Evolutionary conservation across 75 land plant genomes (phyloP).

Genomic region (Sequoiadendron giganteum): DNA sequence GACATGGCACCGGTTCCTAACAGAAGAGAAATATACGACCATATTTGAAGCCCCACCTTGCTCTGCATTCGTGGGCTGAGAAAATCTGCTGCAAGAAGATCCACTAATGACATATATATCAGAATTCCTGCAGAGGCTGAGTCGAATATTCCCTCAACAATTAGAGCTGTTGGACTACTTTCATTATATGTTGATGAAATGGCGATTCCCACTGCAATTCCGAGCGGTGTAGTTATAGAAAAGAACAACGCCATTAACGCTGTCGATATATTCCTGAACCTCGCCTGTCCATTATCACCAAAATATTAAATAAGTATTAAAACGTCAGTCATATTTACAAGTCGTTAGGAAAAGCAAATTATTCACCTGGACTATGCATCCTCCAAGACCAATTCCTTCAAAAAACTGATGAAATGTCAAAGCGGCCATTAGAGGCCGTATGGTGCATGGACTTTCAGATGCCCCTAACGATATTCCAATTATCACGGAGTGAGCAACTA

Average conservation of each 20-base stretch:
- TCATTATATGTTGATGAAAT: constrained; percentile 34
- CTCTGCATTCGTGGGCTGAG: constrained; percentile 24
- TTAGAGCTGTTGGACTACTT: constrained; percentile 29
- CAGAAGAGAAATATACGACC: constrained; percentile 16
- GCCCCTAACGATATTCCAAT: constrained; percentile 73
- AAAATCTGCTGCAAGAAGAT: constrained; percentile 4
- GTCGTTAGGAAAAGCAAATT: background rate
- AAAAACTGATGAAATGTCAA: constrained; percentile 79
- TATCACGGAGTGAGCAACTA: constrained; percentile 24
- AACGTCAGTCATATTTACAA: background rate
- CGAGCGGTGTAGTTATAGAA: constrained; percentile 35
- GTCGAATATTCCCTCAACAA: constrained; percentile 37
- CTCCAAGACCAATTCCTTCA: constrained; percentile 47
- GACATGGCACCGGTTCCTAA: constrained; percentile 32
- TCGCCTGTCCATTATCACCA: constrained; percentile 15
- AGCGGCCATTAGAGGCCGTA: constrained; percentile 65
- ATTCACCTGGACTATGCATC: constrained; percentile 42
- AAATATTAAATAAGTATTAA: too few species aligned
- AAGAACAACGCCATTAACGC: constrained; percentile 30
- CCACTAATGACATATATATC: constrained; percentile 43
- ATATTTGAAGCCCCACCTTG: constrained; percentile 15
- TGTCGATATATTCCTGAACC: constrained; percentile 1
- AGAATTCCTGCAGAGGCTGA: constrained; percentile 33
- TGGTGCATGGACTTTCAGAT: constrained; percentile 47
- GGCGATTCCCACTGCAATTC: constrained; percentile 38